These are phyloP conservation scores for Beauveria pseudobassiana DNA, from an alignment of 2,329 filamentous ascomycete species.

Conservation along the genomic window DNA sequence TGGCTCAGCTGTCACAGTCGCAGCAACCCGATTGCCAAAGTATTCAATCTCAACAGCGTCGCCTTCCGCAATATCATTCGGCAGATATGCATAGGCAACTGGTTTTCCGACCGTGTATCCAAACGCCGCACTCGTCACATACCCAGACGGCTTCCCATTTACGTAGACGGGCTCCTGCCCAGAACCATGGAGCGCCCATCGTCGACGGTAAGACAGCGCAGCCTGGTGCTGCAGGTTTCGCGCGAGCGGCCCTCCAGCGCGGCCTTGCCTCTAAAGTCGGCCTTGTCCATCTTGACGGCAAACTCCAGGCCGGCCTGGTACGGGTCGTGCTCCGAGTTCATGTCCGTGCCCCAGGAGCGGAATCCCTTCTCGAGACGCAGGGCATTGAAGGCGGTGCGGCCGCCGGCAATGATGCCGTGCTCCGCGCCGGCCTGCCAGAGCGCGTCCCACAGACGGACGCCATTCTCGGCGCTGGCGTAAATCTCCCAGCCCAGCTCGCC, in stretches of 20 bases:
- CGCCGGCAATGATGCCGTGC: constrained; percentile 50
- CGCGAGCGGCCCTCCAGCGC: constrained; percentile 37
- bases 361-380: constrained; percentile 54
- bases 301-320: constrained; percentile 49
- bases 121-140: constrained; percentile 54
- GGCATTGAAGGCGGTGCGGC: constrained; percentile 49
- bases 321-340: constrained; percentile 54
- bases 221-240: constrained; percentile 24
- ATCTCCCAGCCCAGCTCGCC: constrained; percentile 58
- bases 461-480: constrained; percentile 51
- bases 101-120: constrained; percentile 52
- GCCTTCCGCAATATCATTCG: constrained; percentile 37
- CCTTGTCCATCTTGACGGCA: constrained; percentile 40
- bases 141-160: constrained; percentile 40
- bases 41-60: constrained; percentile 52
- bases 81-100: constrained; percentile 52
- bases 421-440: constrained; percentile 46
- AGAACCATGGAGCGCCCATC: constrained; percentile 50
- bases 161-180: constrained; percentile 55
- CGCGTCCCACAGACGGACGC: constrained; percentile 50
- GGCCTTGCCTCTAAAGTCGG: constrained; percentile 42
- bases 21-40: constrained; percentile 46
- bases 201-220: constrained; percentile 46
- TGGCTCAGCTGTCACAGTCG: constrained; percentile 45
- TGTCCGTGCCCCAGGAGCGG: constrained; percentile 48